phyloP scores from a whole-genome alignment of 352 stramenopile genomes.

The Elongisporangium undulatum region DNA sequence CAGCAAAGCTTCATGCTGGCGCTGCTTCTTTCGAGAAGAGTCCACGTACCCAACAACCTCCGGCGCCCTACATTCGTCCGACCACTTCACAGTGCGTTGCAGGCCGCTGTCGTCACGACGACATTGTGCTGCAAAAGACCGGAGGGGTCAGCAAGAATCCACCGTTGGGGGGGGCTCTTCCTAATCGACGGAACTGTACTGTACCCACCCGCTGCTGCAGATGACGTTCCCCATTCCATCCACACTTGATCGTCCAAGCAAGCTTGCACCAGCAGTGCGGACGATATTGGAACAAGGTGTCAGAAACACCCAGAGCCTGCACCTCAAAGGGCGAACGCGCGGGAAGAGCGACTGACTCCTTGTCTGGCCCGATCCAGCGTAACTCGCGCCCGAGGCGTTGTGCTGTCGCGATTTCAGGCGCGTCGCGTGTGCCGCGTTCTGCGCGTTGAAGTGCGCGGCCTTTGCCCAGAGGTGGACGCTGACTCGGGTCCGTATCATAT shows the following conservation, averaged over 20 bases:
- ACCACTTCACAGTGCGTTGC: background rate
- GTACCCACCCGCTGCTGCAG: background rate
- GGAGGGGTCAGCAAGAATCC: background rate
- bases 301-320: background rate
- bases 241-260: background rate
- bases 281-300: background rate
- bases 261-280: background rate
- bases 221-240: background rate
- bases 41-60: background rate
- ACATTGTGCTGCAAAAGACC: background rate
- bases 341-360: background rate
- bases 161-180: background rate
- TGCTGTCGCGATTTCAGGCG: background rate
- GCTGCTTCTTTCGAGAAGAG: background rate
- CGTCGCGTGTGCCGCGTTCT: background rate
- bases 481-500: background rate
- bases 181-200: background rate
- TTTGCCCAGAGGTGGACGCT: background rate
- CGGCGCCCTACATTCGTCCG: background rate
- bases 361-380: background rate
- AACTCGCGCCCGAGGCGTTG: background rate
- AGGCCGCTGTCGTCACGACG: background rate
- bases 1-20: background rate
- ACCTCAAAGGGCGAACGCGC: background rate
- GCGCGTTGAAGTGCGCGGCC: background rate